These are phyloP conservation scores for Candida yuanshanica DNA, from an alignment of 805 yeast species.

Conservation along the genomic window DNA sequence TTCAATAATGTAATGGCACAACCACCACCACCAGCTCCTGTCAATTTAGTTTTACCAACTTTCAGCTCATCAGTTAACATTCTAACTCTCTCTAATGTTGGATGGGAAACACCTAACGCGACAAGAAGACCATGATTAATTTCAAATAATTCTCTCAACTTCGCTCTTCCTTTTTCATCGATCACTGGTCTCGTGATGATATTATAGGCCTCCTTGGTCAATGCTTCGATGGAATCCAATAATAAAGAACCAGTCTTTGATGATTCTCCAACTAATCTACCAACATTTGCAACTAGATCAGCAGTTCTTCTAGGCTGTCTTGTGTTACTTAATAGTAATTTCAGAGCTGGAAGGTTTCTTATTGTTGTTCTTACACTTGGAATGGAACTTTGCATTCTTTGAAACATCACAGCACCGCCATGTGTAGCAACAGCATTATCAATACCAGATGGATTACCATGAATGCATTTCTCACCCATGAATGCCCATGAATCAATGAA, in stretches of 20 bases:
- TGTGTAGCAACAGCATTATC: conserved; percentile 94
- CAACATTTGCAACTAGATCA: conserved; percentile 72
- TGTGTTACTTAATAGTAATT: conserved; percentile 76
- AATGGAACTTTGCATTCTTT: conserved; percentile 46
- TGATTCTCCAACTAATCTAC: conserved; percentile 42
- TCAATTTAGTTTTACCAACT: conserved; percentile 85
- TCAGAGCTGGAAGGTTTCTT: conserved; percentile 68
- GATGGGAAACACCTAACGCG: conserved; percentile 89
- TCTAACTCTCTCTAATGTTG: conserved; percentile 74
- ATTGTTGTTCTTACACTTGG: conserved; percentile 64
- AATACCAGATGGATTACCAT: conserved; percentile 94
- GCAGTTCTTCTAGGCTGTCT: conserved; percentile 86
- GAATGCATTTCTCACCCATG: conserved; percentile 91
- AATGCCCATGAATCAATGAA: conserved; percentile 83
- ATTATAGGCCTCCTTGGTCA: conserved; percentile 68
- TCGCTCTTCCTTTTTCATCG: conserved; percentile 34
- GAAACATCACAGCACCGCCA: conserved; percentile 94
- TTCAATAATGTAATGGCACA: conserved; percentile 86
- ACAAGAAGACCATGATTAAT: conserved; percentile 85
- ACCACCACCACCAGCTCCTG: conserved; percentile 99
- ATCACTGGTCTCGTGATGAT: conserved; percentile 50
- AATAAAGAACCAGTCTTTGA: conserved; percentile 54
- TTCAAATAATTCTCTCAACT: conserved; percentile 57
- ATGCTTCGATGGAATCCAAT: conserved; percentile 67
- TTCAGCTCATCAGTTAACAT: conserved; percentile 53